These are phyloP conservation scores for Jacaranda mimosifolia DNA, from an alignment of 257 asterid genomes.

Conservation along the genomic window DNA sequence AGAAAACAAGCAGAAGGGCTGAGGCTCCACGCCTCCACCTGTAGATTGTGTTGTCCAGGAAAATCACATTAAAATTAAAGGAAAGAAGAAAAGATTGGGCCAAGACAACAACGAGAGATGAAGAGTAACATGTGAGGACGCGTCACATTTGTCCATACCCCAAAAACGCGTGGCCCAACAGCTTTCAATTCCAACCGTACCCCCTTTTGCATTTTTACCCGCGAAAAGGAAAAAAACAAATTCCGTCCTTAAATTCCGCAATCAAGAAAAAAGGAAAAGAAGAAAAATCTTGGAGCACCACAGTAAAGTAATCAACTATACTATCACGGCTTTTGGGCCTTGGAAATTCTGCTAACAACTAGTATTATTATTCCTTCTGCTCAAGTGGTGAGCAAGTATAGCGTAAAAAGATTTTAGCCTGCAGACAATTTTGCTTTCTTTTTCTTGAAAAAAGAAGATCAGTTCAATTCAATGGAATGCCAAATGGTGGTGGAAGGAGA, in stretches of 20 bases:
- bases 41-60: constrained; percentile 21
- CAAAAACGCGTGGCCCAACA: constrained; percentile 59
- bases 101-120: constrained; percentile 11
- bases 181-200: constrained; percentile 43
- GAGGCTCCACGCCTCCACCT: constrained; percentile 26
- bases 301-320: constrained; percentile 18
- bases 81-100: background rate
- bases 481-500: constrained; percentile 34
- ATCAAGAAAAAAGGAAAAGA: constrained; percentile 26
- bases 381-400: too few species aligned
- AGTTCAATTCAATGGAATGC: constrained; percentile 11
- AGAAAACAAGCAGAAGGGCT: background rate
- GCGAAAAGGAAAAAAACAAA: constrained; percentile 24
- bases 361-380: constrained; percentile 25
- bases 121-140: constrained; percentile 43
- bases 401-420: too few species aligned
- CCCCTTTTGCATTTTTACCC: constrained; percentile 23
- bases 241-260: constrained; percentile 44
- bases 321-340: constrained; percentile 15
- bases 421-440: background rate
- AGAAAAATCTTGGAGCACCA: constrained; percentile 17
- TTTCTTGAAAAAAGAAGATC: background rate
- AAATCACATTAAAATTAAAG: background rate
- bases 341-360: constrained; percentile 23
- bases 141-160: constrained; percentile 40